Evolutionary conservation across 2,329 filamentous ascomycete species (phyloP).

Genomic region (Fusarium musae): DNA sequence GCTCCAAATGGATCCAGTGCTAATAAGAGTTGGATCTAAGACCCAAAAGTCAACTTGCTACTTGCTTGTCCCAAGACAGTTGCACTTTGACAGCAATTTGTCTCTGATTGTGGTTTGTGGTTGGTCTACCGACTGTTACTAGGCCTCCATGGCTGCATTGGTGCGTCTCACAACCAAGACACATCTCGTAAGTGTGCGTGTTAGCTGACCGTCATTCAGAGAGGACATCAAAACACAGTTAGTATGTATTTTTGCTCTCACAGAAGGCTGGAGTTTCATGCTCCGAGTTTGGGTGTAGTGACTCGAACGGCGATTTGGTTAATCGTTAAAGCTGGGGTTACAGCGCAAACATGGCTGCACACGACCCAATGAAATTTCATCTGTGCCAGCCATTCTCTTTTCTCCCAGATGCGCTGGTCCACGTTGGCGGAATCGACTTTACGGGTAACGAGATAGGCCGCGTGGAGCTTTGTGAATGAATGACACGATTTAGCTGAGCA

Average conservation of each 20-base stretch:
- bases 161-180: constrained; percentile 27
- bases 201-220: not conserved
- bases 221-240: not conserved
- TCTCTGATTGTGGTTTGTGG: constrained; percentile 4
- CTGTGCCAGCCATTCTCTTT: constrained; percentile 7
- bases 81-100: constrained; percentile 24
- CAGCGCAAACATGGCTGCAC: constrained; percentile 10
- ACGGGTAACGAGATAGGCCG: not conserved
- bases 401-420: constrained; percentile 11
- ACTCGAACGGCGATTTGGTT: constrained; percentile 13
- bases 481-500: not conserved
- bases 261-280: constrained; percentile 32
- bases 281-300: constrained; percentile 25
- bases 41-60: not conserved
- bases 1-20: not conserved
- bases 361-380: not conserved
- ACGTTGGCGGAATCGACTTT: constrained; percentile 7
- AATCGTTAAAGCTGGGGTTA: constrained; percentile 9
- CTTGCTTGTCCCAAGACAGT: constrained; percentile 6
- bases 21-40: not conserved
- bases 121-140: not conserved
- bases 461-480: constrained; percentile 20
- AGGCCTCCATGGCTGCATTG: constrained; percentile 19
- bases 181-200: constrained; percentile 16
- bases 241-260: not conserved